These are phyloP conservation scores for Amanita inopinata DNA, from an alignment of 768 basidiomycete genomes.

Conservation along the genomic window DNA sequence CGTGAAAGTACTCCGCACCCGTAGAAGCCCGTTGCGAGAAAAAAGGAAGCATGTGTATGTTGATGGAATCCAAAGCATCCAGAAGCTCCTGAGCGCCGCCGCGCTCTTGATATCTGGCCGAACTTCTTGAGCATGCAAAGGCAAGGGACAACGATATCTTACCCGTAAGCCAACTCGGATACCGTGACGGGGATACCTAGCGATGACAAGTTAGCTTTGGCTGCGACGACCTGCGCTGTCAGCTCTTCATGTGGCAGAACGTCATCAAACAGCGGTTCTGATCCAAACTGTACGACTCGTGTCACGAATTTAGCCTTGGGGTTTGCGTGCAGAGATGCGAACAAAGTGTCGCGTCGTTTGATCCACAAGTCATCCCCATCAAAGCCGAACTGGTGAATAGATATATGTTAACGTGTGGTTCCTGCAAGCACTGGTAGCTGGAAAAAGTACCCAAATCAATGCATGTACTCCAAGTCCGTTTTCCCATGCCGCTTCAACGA, in stretches of 20 bases:
- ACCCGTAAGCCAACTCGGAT: slow-evolving; percentile 39
- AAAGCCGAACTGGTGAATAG: slow-evolving; percentile 24
- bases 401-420: background rate
- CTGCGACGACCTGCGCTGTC: slow-evolving; percentile 32
- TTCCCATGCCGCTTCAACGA: slow-evolving; percentile 50
- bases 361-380: slow-evolving; percentile 32
- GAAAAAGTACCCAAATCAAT: slow-evolving; percentile 41
- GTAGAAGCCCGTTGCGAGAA: slow-evolving; percentile 38
- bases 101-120: slow-evolving; percentile 27
- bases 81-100: slow-evolving; percentile 43
- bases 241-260: slow-evolving; percentile 35
- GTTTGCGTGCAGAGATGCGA: slow-evolving; percentile 34
- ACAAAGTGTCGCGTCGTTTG: slow-evolving; percentile 32
- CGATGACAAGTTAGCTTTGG: slow-evolving; percentile 32
- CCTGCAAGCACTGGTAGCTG: background rate
- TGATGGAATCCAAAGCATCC: slow-evolving; percentile 42
- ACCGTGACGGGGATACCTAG: slow-evolving; percentile 49
- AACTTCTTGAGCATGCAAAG: background rate
- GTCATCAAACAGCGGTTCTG: slow-evolving; percentile 44
- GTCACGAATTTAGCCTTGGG: slow-evolving; percentile 45
- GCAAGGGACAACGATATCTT: slow-evolving; percentile 18
- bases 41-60: slow-evolving; percentile 53
- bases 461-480: slow-evolving; percentile 45
- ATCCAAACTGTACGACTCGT: slow-evolving; percentile 47
- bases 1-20: slow-evolving; percentile 18